These are phyloP conservation scores for Blastobotrys mokoenaii DNA, from an alignment of 805 yeast genomes.

Conservation along the genomic window DNA sequence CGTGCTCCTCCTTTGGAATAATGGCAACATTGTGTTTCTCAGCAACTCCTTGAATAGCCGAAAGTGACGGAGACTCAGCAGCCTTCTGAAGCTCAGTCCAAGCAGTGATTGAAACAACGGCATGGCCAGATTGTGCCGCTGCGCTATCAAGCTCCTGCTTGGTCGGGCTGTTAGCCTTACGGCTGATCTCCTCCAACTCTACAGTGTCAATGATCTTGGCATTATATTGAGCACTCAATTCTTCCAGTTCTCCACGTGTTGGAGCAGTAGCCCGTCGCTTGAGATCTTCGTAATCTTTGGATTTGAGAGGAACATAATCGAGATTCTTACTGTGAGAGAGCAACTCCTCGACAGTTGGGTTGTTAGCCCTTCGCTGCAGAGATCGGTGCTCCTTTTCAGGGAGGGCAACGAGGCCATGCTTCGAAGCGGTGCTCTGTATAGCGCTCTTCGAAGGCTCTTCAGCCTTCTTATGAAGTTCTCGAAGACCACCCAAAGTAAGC, in stretches of 20 bases:
- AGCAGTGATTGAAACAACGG: constrained; percentile 27
- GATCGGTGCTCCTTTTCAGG: constrained; percentile 11
- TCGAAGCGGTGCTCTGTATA: constrained; percentile 7
- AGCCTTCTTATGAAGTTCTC: constrained; percentile 10
- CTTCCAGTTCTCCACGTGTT: constrained; percentile 9
- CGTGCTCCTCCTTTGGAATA: constrained; percentile 11
- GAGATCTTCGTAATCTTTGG: constrained; percentile 11
- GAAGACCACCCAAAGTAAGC: constrained; percentile 28
- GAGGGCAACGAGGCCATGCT: constrained; percentile 12
- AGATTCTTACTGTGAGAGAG: constrained; percentile 5
- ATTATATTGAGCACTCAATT: neutral
- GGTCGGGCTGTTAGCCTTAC: constrained; percentile 16
- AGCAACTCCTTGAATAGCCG: constrained; percentile 11
- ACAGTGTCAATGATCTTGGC: no score
- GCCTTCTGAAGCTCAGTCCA: constrained; percentile 15
- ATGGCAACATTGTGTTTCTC: constrained; percentile 11
- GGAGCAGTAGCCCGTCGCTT: constrained; percentile 10
- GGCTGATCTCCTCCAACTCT: constrained; percentile 10
- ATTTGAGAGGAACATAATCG: constrained; percentile 8
- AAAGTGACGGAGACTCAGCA: constrained; percentile 15
- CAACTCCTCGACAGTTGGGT: constrained; percentile 17
- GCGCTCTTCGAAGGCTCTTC: constrained; percentile 17
- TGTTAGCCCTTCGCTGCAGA: constrained; percentile 13
- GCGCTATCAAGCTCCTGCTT: constrained; percentile 23
- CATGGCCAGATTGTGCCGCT: constrained; percentile 26